Percentiles rank a stretch among this genome's conserved stretches.
Conservation (phyloP, 2,329 filamentous ascomycete species). For the Fusarium oxysporum region DNA sequence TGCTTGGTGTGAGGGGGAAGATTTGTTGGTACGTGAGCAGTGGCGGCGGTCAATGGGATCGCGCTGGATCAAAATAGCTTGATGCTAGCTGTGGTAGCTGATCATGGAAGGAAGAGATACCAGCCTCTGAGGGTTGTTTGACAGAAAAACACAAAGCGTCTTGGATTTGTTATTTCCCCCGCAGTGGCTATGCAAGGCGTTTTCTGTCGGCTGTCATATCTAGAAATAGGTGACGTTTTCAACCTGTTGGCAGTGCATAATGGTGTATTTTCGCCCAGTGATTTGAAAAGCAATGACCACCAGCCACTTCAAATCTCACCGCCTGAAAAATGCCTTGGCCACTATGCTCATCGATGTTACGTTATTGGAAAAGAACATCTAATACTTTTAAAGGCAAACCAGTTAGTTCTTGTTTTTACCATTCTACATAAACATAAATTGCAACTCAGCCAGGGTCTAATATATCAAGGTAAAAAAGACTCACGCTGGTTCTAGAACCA, state of each 20-base stretch:
- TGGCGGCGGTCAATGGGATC: neutral
- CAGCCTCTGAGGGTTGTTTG: neutral
- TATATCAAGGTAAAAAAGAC: no score
- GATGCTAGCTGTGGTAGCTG: no score
- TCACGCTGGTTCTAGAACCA: no score
- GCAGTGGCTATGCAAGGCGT: neutral
- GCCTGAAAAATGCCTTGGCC: neutral
- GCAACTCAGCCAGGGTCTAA: no score
- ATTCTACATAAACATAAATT: no score
- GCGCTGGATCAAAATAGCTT: neutral
- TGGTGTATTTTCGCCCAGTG: no score
- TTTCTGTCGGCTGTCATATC: neutral
- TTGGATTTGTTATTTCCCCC: neutral
- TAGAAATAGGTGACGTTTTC: neutral
- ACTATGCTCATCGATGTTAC: neutral
- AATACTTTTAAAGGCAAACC: no score
- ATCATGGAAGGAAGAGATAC: accelerated
- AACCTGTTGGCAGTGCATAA: neutral
- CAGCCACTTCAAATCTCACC: neutral
- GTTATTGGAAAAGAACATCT: neutral
- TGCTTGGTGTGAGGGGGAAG: neutral
- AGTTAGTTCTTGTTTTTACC: no score
- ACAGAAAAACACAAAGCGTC: neutral
- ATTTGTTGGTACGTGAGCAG: neutral
- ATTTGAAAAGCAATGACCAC: no score